Percentiles rank a stretch among this genome's conserved stretches.
Evolutionary conservation across 1,139 yeast species (phyloP).

Genomic region (Yamadazyma blattariae): DNA sequence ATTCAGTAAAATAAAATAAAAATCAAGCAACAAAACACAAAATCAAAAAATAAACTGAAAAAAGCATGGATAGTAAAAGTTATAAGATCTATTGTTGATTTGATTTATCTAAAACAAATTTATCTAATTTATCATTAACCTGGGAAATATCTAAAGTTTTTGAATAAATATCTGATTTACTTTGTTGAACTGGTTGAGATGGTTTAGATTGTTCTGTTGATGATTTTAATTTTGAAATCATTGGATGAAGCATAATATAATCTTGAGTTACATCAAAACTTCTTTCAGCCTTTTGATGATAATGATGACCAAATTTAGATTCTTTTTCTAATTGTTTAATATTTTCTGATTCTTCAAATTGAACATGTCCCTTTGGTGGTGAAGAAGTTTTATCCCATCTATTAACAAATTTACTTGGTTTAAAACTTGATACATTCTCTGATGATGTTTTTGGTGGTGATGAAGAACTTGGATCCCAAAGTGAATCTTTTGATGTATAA

Average conservation of each 20-base stretch:
- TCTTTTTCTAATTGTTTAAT: conserved; percentile 9
- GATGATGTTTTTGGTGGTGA: conserved; percentile 30
- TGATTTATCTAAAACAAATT: conserved; percentile 10
- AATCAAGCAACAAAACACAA: no score
- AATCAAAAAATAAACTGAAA: no score
- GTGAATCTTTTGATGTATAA: conserved; percentile 23
- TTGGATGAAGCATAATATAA: conserved; percentile 27
- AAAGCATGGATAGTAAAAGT: no score
- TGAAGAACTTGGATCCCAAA: conserved; percentile 40
- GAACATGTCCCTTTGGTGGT: conserved; percentile 4
- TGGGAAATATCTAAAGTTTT: conserved; percentile 10
- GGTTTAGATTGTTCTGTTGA: conserved; percentile 2
- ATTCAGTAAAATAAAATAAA: no score
- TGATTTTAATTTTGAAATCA: conserved; percentile 11
- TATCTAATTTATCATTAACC: conserved; percentile 12
- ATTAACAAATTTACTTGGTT: conserved; percentile 10
- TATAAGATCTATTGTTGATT: no score
- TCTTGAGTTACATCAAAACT: conserved; percentile 27
- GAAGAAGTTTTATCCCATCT: conserved; percentile 15
- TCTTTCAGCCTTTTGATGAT: conserved; percentile 27
- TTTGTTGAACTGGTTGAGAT: no score
- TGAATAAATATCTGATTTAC: conserved; percentile 4
- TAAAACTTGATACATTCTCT: not conserved
- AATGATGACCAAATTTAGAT: conserved; percentile 15
- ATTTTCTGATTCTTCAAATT: conserved; percentile 1